These are phyloP conservation scores for Colletotrichum tofieldiae DNA, from an alignment of 2,329 filamentous ascomycete species.

Conservation along the genomic window DNA sequence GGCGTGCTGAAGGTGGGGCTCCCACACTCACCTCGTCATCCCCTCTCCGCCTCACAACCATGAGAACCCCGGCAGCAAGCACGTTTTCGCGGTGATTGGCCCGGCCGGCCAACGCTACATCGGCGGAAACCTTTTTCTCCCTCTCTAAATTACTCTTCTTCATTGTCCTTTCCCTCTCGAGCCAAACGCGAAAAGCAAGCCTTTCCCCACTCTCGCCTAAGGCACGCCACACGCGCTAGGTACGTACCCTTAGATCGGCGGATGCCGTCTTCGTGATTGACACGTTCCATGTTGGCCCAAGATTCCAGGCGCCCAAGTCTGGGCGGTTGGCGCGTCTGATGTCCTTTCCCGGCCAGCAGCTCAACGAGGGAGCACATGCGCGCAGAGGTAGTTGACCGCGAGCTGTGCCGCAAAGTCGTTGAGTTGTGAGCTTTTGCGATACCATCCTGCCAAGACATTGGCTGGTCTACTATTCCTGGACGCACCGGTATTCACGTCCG, in stretches of 20 bases:
- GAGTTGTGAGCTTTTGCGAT: no score
- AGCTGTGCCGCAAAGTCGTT: not conserved
- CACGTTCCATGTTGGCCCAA: conserved; percentile 37
- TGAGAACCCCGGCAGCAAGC: conserved; percentile 24
- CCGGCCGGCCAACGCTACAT: conserved; percentile 32
- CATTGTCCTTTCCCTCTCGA: conserved; percentile 42
- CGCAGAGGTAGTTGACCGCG: no score
- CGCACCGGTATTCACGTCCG: not conserved
- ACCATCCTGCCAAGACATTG: conserved; percentile 8
- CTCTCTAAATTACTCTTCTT: conserved; percentile 35
- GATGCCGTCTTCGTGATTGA: conserved; percentile 33
- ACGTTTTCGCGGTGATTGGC: conserved; percentile 34
- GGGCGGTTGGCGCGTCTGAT: conserved; percentile 22
- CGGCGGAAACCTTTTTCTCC: conserved; percentile 38
- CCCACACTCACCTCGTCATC: conserved; percentile 30
- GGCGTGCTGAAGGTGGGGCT: conserved; percentile 32
- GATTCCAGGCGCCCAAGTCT: conserved; percentile 29
- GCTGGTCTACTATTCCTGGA: not conserved
- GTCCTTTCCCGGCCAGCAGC: conserved; percentile 1
- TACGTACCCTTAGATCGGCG: conserved; percentile 38
- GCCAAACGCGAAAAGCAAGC: conserved; percentile 24
- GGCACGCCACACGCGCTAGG: conserved; percentile 11
- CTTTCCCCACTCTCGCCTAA: conserved; percentile 37
- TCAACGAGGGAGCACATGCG: not conserved
- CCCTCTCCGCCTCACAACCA: conserved; percentile 23